Conservation (phyloP, 1,139 yeast genomes). For the Arxiozyma heterogenica region DNA sequence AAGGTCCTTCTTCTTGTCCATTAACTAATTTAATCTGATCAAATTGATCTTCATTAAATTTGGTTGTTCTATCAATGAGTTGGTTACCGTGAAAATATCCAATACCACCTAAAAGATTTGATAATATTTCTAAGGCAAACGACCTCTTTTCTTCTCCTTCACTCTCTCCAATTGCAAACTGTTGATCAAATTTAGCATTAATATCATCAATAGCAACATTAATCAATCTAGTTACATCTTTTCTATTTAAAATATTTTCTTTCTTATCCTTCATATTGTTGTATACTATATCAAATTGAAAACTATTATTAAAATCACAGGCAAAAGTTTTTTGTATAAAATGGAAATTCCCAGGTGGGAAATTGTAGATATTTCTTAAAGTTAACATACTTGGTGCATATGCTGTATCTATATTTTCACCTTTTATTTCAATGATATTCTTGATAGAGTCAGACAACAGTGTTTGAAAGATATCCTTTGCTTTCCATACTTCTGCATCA, state of each 20-base stretch:
- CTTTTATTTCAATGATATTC: slow-evolving; percentile 36
- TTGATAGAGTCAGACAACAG: slow-evolving; percentile 59
- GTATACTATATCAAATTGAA: slow-evolving; percentile 66
- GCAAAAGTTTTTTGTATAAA: slow-evolving; percentile 61
- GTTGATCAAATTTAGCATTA: slow-evolving; percentile 45
- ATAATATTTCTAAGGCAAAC: slow-evolving; percentile 71
- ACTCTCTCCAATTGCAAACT: slow-evolving; percentile 41
- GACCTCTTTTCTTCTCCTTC: slow-evolving; percentile 35
- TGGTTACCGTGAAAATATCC: slow-evolving; percentile 87
- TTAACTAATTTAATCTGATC: slow-evolving; percentile 42
- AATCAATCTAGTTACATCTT: slow-evolving; percentile 36
- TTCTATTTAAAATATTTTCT: slow-evolving; percentile 37
- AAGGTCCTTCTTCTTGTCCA: slow-evolving; percentile 56
- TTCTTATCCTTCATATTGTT: slow-evolving; percentile 38
- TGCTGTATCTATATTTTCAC: slow-evolving; percentile 32
- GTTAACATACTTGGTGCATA: slow-evolving; percentile 36
- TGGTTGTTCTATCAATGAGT: slow-evolving; percentile 65
- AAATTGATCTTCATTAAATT: slow-evolving; percentile 56
- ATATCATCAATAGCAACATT: slow-evolving; percentile 35
- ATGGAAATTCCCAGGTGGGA: slow-evolving; percentile 66
- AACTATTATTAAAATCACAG: slow-evolving; percentile 42
- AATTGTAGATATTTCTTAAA: slow-evolving; percentile 50
- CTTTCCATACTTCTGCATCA: slow-evolving; percentile 67
- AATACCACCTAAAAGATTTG: slow-evolving; percentile 83
- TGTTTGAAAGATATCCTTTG: slow-evolving; percentile 65